Conservation (phyloP, 2,329 filamentous ascomycete genomes). For the Fusarium sp. region DNA sequence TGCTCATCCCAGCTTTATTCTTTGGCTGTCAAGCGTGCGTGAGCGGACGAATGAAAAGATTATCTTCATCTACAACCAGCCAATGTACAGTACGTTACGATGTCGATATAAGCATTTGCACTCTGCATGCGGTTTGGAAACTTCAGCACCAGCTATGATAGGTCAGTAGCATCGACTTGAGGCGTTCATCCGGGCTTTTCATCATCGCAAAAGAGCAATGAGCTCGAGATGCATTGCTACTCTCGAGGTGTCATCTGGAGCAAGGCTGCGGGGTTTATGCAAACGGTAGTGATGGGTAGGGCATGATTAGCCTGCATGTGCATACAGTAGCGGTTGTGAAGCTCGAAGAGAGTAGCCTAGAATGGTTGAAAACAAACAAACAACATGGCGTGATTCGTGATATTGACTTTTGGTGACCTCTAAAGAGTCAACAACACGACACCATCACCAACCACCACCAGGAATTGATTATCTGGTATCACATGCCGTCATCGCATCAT, state of each 20-base stretch:
- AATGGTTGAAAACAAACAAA: constrained; percentile 23
- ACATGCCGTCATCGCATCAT: constrained; percentile 35
- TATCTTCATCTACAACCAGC: background rate
- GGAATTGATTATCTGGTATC: constrained; percentile 4
- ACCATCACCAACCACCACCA: background rate
- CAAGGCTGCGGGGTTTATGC: constrained; percentile 27
- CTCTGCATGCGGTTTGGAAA: constrained; percentile 12
- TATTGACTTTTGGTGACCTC: constrained; percentile 21
- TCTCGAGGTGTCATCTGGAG: constrained; percentile 6
- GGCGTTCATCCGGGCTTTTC: constrained; percentile 5
- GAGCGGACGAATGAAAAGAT: constrained; percentile 6
- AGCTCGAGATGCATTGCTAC: constrained; percentile 8
- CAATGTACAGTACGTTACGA: background rate
- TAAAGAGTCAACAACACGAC: constrained; percentile 2
- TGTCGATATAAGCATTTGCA: constrained; percentile 1
- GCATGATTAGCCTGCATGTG: constrained; percentile 12
- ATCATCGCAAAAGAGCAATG: constrained; percentile 9
- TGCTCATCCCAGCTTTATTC: constrained; percentile 20
- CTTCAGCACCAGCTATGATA: constrained; percentile 20
- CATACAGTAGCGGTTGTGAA: constrained; percentile 3
- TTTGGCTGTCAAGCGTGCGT: background rate
- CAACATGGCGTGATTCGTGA: constrained; percentile 17
- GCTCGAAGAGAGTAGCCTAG: background rate
- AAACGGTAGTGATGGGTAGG: background rate
- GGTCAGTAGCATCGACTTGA: constrained; percentile 6